Percentiles rank a stretch among this genome's conserved stretches.
These are phyloP conservation scores for Fusarium sacchari DNA, from an alignment of 2,329 filamentous ascomycete genomes.

Conservation along the genomic window DNA sequence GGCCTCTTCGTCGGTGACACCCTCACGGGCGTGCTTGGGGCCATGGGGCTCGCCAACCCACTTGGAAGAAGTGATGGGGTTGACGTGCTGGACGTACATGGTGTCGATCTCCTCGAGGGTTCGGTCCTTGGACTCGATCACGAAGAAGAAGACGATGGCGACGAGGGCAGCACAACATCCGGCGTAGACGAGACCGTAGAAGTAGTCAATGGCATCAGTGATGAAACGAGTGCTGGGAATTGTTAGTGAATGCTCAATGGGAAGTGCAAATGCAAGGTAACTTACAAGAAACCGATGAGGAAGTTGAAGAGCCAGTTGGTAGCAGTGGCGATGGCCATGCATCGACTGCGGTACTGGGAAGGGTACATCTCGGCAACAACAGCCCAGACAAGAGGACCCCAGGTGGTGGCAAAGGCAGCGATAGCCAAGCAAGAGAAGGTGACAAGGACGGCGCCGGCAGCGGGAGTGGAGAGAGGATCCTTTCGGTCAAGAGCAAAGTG, in stretches of 20 bases:
- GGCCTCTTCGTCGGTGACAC: conserved; percentile 31
- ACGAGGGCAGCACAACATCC: conserved; percentile 72
- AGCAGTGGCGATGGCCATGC: conserved; percentile 66
- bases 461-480: conserved; percentile 56
- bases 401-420: conserved; percentile 72
- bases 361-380: conserved; percentile 73
- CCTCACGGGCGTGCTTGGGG: conserved; percentile 20
- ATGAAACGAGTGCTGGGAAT: conserved; percentile 72
- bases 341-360: conserved; percentile 62
- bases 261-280: background rate
- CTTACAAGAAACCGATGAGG: conserved; percentile 60
- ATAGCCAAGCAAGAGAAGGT: conserved; percentile 77
- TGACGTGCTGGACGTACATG: conserved; percentile 71
- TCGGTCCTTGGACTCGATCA: conserved; percentile 77
- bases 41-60: conserved; percentile 33
- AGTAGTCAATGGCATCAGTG: conserved; percentile 73
- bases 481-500: conserved; percentile 55
- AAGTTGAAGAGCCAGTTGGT: conserved; percentile 76
- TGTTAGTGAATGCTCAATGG: conserved; percentile 29
- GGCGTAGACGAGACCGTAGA: conserved; percentile 77
- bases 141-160: conserved; percentile 77
- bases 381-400: conserved; percentile 76
- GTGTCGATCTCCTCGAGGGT: conserved; percentile 80
- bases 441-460: conserved; percentile 69
- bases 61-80: conserved; percentile 57